Conservation (phyloP, 345 rosid genomes). For the Populus nigra region DNA sequence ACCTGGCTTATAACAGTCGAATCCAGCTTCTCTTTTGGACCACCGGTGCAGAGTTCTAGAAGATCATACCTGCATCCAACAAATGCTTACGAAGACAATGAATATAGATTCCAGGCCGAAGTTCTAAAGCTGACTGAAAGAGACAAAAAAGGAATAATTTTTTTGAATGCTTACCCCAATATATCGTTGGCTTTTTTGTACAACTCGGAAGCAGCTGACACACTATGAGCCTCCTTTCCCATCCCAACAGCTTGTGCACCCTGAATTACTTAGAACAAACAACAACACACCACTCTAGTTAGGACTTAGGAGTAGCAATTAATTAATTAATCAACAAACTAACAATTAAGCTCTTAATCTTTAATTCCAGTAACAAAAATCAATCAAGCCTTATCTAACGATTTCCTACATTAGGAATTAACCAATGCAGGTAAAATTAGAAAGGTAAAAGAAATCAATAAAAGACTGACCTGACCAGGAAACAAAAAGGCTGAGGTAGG, state of each 20-base stretch:
- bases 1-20: conserved; percentile 98
- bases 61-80: conserved; percentile 72
- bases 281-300: background rate
- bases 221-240: conserved; percentile 88
- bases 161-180: conserved; percentile 5
- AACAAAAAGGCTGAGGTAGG: conserved; percentile 75
- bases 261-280: conserved; percentile 28
- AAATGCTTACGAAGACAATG: conserved; percentile 2
- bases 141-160: background rate
- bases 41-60: conserved; percentile 78
- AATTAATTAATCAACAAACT: no score
- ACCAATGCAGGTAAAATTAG: background rate
- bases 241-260: conserved; percentile 97
- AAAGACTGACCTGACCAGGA: conserved; percentile 80
- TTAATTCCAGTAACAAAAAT: no score
- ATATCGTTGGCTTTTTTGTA: conserved; percentile 73
- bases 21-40: conserved; percentile 95
- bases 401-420: background rate
- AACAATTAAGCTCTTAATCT: no score
- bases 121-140: background rate
- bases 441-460: background rate
- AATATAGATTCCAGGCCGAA: background rate
- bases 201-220: conserved; percentile 71
- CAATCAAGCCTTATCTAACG: background rate
- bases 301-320: background rate